Evolutionary conservation across 2,329 filamentous ascomycete genomes (phyloP).

Genomic region (Lachnellula occidentalis): DNA sequence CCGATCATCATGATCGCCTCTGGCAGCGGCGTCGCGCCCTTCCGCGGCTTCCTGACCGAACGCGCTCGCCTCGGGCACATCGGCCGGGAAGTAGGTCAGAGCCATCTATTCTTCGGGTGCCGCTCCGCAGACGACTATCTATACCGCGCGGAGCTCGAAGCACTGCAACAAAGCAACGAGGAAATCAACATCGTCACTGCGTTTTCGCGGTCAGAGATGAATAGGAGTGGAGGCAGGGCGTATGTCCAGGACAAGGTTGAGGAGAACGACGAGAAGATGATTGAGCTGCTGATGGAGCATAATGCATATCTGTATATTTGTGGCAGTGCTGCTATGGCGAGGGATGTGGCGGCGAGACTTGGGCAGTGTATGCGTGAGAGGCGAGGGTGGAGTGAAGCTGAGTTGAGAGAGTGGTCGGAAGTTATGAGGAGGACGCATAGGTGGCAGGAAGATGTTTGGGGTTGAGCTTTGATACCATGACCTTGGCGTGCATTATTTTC

Average conservation of each 20-base stretch:
- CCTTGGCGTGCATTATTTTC: too few species aligned
- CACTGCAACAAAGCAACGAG: slow-evolving; percentile 12
- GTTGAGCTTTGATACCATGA: slow-evolving; percentile 24
- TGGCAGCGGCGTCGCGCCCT: slow-evolving; percentile 43
- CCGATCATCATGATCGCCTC: slow-evolving; percentile 49
- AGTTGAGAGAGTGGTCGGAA: slow-evolving; percentile 42
- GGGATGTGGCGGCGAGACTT: slow-evolving; percentile 38
- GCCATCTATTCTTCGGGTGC: slow-evolving; percentile 46
- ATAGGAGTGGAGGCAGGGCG: slow-evolving; percentile 1
- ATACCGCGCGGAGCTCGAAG: slow-evolving; percentile 36
- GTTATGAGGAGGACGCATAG: slow-evolving; percentile 44
- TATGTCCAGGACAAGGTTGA: slow-evolving; percentile 37
- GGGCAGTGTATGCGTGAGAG: slow-evolving; percentile 32
- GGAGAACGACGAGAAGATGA: slow-evolving; percentile 30
- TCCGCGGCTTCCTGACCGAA: slow-evolving; percentile 42
- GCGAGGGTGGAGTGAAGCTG: slow-evolving; percentile 35
- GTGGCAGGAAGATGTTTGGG: slow-evolving; percentile 51
- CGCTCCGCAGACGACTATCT: slow-evolving; percentile 38
- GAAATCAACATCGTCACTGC: slow-evolving; percentile 29
- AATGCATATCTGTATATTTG: slow-evolving; percentile 39
- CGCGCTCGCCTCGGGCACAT: slow-evolving; percentile 38
- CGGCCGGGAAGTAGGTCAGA: slow-evolving; percentile 38
- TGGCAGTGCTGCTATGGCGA: slow-evolving; percentile 38
- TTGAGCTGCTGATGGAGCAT: slow-evolving; percentile 23
- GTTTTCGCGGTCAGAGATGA: slow-evolving; percentile 28